Evolutionary conservation across 208 protist species (phyloP).

Genomic region (Sergeia podlipaevii): DNA sequence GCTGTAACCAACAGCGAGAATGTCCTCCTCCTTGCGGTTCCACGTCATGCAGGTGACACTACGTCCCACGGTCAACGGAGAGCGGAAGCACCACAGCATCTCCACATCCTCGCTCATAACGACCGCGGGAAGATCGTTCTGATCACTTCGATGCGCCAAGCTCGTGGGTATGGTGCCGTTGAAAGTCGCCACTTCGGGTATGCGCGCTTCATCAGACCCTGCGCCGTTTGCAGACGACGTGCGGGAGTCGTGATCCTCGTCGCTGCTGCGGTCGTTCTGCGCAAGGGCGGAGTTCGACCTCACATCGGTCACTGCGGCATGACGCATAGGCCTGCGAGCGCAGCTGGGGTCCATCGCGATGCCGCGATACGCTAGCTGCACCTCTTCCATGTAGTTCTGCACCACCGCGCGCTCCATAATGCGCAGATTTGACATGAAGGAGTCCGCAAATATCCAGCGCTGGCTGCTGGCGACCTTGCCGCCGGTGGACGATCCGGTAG

Average conservation of each 20-base stretch:
- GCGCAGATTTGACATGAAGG: conserved; percentile 72
- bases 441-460: conserved; percentile 80
- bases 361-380: conserved; percentile 85
- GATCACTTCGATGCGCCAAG: not conserved
- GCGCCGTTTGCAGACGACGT: not conserved
- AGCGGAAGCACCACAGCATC: conserved; percentile 85
- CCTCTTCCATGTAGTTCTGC: conserved; percentile 84
- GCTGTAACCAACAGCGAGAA: conserved; percentile 88
- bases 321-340: not conserved
- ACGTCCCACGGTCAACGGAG: conserved; percentile 61
- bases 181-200: too few species aligned
- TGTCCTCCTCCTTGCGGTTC: conserved; percentile 89
- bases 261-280: not conserved
- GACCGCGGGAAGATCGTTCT: conserved; percentile 16
- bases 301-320: not conserved
- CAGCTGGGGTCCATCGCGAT: conserved; percentile 49
- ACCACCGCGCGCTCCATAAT: conserved; percentile 91
- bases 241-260: conserved; percentile 3
- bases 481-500: not conserved
- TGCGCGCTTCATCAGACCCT: too few species aligned
- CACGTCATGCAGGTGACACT: conserved; percentile 90
- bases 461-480: conserved; percentile 1
- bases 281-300: not conserved
- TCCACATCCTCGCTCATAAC: conserved; percentile 49
- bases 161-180: not conserved